phyloP scores from a whole-genome alignment of 331 rosid species.

The Acacia concinna region DNA sequence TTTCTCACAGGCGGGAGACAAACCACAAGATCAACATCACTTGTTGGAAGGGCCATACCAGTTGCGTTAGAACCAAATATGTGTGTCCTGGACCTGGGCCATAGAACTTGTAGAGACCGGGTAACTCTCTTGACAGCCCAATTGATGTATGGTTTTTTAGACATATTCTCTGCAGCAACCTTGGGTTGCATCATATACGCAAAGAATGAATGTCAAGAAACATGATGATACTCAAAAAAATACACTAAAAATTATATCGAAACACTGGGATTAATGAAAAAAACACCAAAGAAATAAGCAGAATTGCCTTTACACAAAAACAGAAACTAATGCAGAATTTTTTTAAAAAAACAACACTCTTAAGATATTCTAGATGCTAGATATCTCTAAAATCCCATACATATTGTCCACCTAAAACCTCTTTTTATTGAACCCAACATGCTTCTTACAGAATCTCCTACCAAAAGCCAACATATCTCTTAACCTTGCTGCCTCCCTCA shows the following conservation, averaged over 20 bases:
- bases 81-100: constrained; percentile 98
- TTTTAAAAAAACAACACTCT: neutral
- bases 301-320: neutral
- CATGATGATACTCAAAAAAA: neutral
- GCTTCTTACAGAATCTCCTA: neutral
- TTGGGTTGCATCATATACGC: constrained; percentile 42
- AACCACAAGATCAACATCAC: constrained; percentile 99
- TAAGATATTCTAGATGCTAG: neutral
- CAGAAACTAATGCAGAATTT: neutral
- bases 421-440: neutral
- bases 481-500: neutral
- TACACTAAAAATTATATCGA: neutral
- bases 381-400: neutral
- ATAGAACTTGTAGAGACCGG: constrained; percentile 88
- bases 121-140: constrained; percentile 99
- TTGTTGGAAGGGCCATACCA: constrained; percentile 93
- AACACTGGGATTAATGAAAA: neutral
- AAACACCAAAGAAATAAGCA: neutral
- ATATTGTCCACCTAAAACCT: neutral
- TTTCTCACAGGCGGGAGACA: constrained; percentile 97
- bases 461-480: neutral
- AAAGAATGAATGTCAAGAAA: neutral
- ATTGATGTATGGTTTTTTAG: constrained; percentile 83
- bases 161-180: constrained; percentile 87
- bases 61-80: constrained; percentile 94